These are phyloP conservation scores for Pseudoperonospora humuli DNA, from an alignment of 352 stramenopile species.

Conservation along the genomic window DNA sequence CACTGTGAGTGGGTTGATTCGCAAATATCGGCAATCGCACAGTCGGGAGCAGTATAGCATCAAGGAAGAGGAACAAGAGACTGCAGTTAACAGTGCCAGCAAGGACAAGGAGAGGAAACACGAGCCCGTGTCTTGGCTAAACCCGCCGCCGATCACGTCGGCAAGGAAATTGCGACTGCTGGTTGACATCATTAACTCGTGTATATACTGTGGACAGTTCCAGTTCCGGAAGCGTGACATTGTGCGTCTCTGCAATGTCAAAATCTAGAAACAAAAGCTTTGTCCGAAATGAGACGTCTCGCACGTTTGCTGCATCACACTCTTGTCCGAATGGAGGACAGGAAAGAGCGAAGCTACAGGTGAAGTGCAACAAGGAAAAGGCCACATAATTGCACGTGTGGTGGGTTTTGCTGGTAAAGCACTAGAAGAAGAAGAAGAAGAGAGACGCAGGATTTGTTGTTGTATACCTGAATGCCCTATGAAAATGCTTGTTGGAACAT, in stretches of 20 bases:
- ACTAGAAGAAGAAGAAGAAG: too few relatives aligned
- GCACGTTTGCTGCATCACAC: constrained; percentile 6
- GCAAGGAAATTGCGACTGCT: constrained; percentile 38
- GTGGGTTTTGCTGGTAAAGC: too few relatives aligned
- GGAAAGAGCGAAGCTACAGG: too few relatives aligned
- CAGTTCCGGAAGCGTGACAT: constrained; percentile 46
- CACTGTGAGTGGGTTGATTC: constrained; percentile 20
- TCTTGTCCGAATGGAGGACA: constrained; percentile 21
- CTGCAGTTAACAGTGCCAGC: constrained; percentile 5
- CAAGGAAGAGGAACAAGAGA: background rate
- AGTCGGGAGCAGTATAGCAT: constrained; percentile 4
- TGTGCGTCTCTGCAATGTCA: constrained; percentile 51
- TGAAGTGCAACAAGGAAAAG: too few relatives aligned
- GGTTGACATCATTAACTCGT: constrained; percentile 62
- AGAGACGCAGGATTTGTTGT: too few relatives aligned
- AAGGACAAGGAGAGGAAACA: constrained; percentile 8
- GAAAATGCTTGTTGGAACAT: too few relatives aligned
- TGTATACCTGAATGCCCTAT: too few relatives aligned
- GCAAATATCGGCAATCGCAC: constrained; percentile 16
- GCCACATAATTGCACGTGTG: too few relatives aligned
- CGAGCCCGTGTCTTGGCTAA: constrained; percentile 31
- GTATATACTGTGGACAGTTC: constrained; percentile 48
- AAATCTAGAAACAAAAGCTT: constrained; percentile 21
- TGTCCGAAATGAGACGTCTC: background rate
- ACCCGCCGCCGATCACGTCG: constrained; percentile 36